Conservation (phyloP, 805 yeast genomes). For the Nakazawaea sp. region DNA sequence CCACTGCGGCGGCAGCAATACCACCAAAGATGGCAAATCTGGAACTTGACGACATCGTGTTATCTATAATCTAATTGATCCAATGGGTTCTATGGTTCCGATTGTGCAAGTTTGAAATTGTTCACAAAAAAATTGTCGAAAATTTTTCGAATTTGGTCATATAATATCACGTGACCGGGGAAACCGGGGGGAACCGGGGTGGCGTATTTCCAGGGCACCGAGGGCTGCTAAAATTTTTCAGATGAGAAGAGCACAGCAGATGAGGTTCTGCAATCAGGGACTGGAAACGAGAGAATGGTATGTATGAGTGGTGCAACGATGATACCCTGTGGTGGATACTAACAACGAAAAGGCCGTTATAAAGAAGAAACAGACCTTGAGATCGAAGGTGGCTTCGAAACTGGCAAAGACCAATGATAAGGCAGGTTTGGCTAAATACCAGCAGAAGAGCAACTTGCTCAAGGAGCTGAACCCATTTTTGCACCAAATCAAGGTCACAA, state of each 20-base stretch:
- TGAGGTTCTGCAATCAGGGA: too few species aligned
- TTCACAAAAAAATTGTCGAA: not conserved
- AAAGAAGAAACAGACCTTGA: constrained; percentile 38
- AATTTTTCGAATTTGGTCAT: not conserved
- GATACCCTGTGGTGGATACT: not conserved
- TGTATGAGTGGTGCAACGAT: too few species aligned
- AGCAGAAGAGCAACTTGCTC: not conserved
- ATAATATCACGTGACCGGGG: not conserved
- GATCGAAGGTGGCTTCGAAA: constrained; percentile 32
- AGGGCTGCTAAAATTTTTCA: too few species aligned
- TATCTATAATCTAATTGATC: not conserved
- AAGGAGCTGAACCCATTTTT: constrained; percentile 38
- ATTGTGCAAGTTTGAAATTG: not conserved
- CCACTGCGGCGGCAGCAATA: constrained; percentile 39
- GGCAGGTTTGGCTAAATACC: constrained; percentile 13
- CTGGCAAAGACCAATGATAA: constrained; percentile 26
- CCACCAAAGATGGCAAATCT: constrained; percentile 1
- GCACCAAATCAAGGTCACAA: constrained; percentile 44
- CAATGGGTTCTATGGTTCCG: too few species aligned
- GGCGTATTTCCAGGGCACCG: too few species aligned
- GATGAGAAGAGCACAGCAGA: too few species aligned
- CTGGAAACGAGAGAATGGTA: too few species aligned
- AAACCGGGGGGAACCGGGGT: too few species aligned
- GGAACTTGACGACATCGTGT: not conserved
- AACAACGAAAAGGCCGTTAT: too few species aligned